These are phyloP conservation scores for Aspergillus costaricaensis DNA, from an alignment of 2,329 filamentous ascomycete species.

Conservation along the genomic window DNA sequence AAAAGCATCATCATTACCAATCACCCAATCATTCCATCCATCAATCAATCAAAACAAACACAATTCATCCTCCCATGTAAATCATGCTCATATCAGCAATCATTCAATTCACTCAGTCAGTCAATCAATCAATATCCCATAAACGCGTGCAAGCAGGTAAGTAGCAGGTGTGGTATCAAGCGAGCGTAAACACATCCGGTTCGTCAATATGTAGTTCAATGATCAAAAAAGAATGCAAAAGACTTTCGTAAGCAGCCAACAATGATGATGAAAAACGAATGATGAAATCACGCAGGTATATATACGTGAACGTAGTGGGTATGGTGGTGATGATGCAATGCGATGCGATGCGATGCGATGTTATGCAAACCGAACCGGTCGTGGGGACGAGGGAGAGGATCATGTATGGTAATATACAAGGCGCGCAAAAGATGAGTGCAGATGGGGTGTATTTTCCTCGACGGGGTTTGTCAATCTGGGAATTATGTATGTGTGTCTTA, in stretches of 20 bases:
- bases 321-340: not conserved
- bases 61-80: not conserved
- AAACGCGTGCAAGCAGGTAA: not conserved
- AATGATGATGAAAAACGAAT: not conserved
- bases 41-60: not conserved
- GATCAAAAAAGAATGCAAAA: not conserved
- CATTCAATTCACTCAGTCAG: too few species aligned
- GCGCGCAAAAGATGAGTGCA: not conserved
- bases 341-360: not conserved
- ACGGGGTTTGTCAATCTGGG: not conserved
- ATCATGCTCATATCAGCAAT: not conserved
- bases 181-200: conserved; percentile 1
- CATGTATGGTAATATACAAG: conserved; percentile 5
- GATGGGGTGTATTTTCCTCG: not conserved
- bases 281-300: conserved; percentile 4
- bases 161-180: not conserved
- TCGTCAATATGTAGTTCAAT: not conserved
- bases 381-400: not conserved
- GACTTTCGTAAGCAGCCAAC: not conserved
- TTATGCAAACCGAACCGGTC: not conserved
- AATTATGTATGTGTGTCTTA: not conserved
- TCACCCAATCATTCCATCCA: not conserved
- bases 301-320: conserved; percentile 1
- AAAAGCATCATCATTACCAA: not conserved
- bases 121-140: not conserved